A percentile compares a stretch with the other conserved stretches of the same genome.
Evolutionary conservation across 2,329 filamentous ascomycete species (phyloP).

Genomic region (Ophiostoma perfectum): DNA sequence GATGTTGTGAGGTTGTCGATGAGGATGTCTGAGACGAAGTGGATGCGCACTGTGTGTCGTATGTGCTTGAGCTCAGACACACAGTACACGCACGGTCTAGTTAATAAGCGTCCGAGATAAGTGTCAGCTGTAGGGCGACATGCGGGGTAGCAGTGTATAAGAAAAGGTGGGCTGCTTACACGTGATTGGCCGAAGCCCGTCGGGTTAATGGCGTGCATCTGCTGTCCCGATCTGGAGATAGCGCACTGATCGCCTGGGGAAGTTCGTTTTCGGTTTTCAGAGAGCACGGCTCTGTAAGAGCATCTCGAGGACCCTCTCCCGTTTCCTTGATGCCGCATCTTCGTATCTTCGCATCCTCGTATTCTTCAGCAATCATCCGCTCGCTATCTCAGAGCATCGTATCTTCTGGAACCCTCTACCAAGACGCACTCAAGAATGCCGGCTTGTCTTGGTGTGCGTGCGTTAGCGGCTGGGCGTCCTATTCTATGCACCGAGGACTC

Average conservation of each 20-base stretch:
- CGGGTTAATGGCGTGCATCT: slow-evolving; percentile 2
- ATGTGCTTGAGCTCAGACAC: background rate
- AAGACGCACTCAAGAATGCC: slow-evolving; percentile 11
- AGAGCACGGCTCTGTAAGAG: background rate
- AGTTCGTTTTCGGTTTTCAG: background rate
- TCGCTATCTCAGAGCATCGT: background rate
- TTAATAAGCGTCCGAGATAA: background rate
- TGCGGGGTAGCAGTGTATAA: slow-evolving; percentile 22
- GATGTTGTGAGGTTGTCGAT: background rate
- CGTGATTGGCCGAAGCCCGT: background rate
- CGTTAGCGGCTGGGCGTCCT: slow-evolving; percentile 16
- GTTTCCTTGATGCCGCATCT: too few species aligned
- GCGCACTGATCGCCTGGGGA: slow-evolving; percentile 8
- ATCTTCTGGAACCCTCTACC: slow-evolving; percentile 18
- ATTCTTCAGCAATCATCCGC: background rate
- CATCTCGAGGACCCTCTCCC: too few species aligned
- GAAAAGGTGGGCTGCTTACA: background rate
- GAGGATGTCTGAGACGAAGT: background rate
- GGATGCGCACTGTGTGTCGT: slow-evolving; percentile 7
- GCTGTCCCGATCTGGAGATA: slow-evolving; percentile 4
- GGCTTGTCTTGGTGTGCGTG: slow-evolving; percentile 14
- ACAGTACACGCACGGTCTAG: background rate
- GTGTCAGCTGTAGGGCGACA: slow-evolving; percentile 17
- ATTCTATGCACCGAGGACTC: too few species aligned
- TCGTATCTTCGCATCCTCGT: background rate